Percentiles rank a stretch among this genome's conserved stretches.
These are phyloP conservation scores for Russula vinacea DNA, from an alignment of 768 basidiomycete genomes.

Conservation along the genomic window DNA sequence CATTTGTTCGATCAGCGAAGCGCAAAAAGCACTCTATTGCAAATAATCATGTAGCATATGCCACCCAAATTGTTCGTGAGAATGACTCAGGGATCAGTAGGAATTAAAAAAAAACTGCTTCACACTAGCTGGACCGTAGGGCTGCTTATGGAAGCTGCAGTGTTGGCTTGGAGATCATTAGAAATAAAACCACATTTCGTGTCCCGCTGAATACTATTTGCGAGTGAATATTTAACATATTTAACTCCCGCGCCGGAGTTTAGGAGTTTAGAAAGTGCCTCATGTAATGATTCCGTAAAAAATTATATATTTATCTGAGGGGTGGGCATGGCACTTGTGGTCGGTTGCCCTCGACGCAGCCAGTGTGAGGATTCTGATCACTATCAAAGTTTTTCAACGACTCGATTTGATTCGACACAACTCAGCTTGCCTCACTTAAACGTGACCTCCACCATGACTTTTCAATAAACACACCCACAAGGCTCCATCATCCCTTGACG, in stretches of 20 bases:
- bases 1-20: constrained; percentile 7
- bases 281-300: background rate
- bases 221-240: background rate
- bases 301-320: background rate
- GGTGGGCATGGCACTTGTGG: background rate
- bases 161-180: background rate
- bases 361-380: background rate
- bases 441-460: constrained; percentile 40
- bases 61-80: background rate
- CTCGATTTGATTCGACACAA: constrained; percentile 20
- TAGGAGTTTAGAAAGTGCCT: background rate
- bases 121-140: constrained; percentile 9
- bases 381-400: constrained; percentile 16
- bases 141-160: constrained; percentile 17
- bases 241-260: too few relatives aligned
- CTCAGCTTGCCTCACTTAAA: constrained; percentile 27
- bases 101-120: background rate
- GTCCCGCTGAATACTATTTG: too few relatives aligned
- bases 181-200: too few relatives aligned
- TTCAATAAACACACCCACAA: constrained; percentile 37
- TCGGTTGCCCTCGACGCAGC: background rate
- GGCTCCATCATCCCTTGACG: constrained; percentile 27
- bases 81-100: background rate
- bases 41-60: constrained; percentile 9
- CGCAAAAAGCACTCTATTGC: constrained; percentile 25